Base-by-base conservation (phyloP, 2,329 filamentous ascomycete species). In the Trichoderma atroviride region DNA sequence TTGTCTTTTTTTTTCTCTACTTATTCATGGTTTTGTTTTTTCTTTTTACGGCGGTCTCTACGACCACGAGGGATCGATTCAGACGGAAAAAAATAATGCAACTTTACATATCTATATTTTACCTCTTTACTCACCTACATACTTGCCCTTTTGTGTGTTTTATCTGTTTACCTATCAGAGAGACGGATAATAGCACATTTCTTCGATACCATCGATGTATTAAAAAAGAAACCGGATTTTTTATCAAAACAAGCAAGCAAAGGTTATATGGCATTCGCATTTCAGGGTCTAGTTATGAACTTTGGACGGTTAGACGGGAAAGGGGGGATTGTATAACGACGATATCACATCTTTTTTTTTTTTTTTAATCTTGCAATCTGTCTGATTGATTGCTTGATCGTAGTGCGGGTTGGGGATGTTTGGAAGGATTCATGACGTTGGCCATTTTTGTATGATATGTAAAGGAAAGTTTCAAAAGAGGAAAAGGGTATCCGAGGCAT, bases 361-460 rank as follows among this genome's bases (percentile, higher is more conserved):
- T 35, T 35, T 35, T 11, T 13, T 50, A 19, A 16, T n/a, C 16
- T 33, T 47, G 63, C 33, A 35, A 35, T 35, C 11, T 13, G 4
- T 3, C 33, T 14, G 11, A 35, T 35, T 14, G 33, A 14, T 66
- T 66, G 40, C 40, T 56, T 47, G 13, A 47, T 56, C 37, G 53
- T 29, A 52, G 58, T 47, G 57, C n/a, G 53, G 57, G 2, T 50
- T 55, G 1, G 31, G 52, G n/a, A 9, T 13, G 11, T 35, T 47
- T 43, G 62, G 19, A n/a, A 35, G 55, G 24, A 65, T 47, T 14
- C 19, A 65, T 53, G 62, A 65, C 33, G 22, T 13, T 6, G 50
- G 29, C 55, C 7, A 59, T 50, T 50, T 50, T n/a, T 67, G 63
- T 67, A 67, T 52, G 55, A 66, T 59, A 67, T 52, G 63, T 59